A percentile compares a stretch with the other conserved stretches of the same genome.
Evolutionary conservation across 768 basidiomycete species (phyloP).

Genomic region (Termitomyces sp.): DNA sequence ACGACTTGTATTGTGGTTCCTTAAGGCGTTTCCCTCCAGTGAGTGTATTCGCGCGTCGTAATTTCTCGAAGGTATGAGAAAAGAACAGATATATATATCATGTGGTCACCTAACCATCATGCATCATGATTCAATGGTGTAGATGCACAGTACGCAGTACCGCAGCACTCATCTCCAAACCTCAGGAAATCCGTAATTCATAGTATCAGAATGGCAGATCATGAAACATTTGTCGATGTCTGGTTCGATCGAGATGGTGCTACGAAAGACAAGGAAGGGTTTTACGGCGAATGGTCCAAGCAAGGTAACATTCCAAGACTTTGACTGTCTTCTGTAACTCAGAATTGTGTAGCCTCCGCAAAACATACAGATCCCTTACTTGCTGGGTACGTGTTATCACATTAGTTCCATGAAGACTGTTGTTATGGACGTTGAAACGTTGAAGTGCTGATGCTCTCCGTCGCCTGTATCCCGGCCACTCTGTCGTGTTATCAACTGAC

Average conservation of each 20-base stretch:
- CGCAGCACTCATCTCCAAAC: background rate
- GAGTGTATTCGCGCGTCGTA: too few species aligned
- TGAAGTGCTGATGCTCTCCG: slow-evolving; percentile 44
- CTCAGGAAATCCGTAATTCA: background rate
- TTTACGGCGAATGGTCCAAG: slow-evolving; percentile 52
- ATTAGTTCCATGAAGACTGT: background rate
- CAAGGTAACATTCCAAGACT: slow-evolving; percentile 33
- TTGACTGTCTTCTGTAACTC: background rate
- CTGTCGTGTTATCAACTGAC: slow-evolving; percentile 53
- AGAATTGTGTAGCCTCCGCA: slow-evolving; percentile 42
- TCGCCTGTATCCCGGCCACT: slow-evolving; percentile 59
- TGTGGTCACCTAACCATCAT: too few species aligned
- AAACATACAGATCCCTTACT: slow-evolving; percentile 43
- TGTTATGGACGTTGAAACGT: slow-evolving; percentile 2
- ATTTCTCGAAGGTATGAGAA: too few species aligned
- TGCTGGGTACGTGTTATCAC: slow-evolving; percentile 36
- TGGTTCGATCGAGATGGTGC: slow-evolving; percentile 13
- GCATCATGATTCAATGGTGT: too few species aligned
- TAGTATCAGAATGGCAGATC: slow-evolving; percentile 10
- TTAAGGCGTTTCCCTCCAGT: too few species aligned
- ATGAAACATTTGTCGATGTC: slow-evolving; percentile 16
- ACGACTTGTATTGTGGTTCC: too few species aligned
- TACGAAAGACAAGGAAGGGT: slow-evolving; percentile 29
- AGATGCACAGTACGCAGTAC: background rate
- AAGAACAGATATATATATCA: too few species aligned